Evolutionary conservation across 495 filamentous ascomycete genomes (phyloP), one percentile per base, ranked within the genome.

Genomic region (Niebla homalea): DNA sequence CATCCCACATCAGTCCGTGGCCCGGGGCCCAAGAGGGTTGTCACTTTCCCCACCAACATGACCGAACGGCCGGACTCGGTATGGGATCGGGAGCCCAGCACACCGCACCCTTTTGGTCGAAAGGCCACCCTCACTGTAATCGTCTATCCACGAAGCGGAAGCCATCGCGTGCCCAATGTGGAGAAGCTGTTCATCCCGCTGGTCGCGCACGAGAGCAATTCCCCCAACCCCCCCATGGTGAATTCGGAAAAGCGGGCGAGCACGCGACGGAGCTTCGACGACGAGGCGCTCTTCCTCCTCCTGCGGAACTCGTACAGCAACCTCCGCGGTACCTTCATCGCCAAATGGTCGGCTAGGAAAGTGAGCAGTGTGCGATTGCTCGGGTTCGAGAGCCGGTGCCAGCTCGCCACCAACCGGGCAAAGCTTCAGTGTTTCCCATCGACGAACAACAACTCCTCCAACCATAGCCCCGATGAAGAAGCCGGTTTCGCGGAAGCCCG

Each of bases 211-310:
- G 25, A 48, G 29, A 35, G 32, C 29, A 7, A 32, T 4, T 36
- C 29, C 3, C 18, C n/a, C 25, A 37, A 57, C 3, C 0, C 36
- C 39, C 19, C 29, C 15, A 43, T 51, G 26, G 4, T 43, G 8
- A 32, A 12, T 7, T 25, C 21, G 2, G 43, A 40, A 15, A 32
- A 49, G 4, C 50, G n/a, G 42, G 52, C 50, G 25, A 52, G 18
- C 0, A 40, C 46, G 32, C 37, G 35, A 14, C 22, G 4, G 8
- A 36, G 35, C 20, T 62, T 62, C 40, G 62, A 64, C 49, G 62
- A 64, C 42, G 58, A 55, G 25, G 14, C 37, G 16, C 36, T 64
- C 15, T 61, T 60, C 59, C 48, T 21, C 12, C 51, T 55, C 3
- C 29, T 64, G 36, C 32, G 49, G 8, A 23, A 22, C 0, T 32